These are phyloP conservation scores for Cyclanthera cordifolia DNA, from an alignment of 306 rosid genomes.

Conservation along the genomic window DNA sequence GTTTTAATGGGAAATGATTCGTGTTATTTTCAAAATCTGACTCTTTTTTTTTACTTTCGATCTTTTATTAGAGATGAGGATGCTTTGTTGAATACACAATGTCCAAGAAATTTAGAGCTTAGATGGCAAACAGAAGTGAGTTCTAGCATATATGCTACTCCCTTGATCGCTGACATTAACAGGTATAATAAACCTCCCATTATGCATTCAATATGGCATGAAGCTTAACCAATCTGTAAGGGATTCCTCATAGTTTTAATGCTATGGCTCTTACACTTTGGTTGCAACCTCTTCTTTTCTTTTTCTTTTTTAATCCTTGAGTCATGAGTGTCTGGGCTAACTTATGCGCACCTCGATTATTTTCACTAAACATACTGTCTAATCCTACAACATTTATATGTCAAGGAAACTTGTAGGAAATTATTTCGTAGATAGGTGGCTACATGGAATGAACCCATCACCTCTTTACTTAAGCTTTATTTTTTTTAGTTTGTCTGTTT, in stretches of 20 bases:
- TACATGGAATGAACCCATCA: too few species aligned
- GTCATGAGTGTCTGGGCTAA: too few species aligned
- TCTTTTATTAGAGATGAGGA: conserved; percentile 60
- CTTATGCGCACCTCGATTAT: too few species aligned
- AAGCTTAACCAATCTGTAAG: not conserved
- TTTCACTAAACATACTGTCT: too few species aligned
- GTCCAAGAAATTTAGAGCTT: conserved; percentile 91
- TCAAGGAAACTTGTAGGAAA: too few species aligned
- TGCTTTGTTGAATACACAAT: conserved; percentile 64
- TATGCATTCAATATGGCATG: not conserved
- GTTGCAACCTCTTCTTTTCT: not conserved
- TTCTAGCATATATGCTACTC: conserved; percentile 87
- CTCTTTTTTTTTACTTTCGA: not conserved
- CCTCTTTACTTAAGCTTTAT: conserved; percentile 11
- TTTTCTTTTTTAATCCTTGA: too few species aligned
- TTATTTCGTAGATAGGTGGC: too few species aligned
- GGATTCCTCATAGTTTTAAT: not conserved
- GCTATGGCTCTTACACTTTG: not conserved
- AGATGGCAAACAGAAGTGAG: conserved; percentile 99
- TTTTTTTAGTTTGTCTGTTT: conserved; percentile 13
- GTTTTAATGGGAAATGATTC: not conserved
- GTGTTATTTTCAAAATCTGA: not conserved
- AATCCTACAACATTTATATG: too few species aligned
- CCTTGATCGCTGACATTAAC: conserved; percentile 89
- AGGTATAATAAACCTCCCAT: conserved; percentile 32